Evolutionary conservation across 129 eudicot genomes (phyloP).

Genomic region (Ambrosia trifida): DNA sequence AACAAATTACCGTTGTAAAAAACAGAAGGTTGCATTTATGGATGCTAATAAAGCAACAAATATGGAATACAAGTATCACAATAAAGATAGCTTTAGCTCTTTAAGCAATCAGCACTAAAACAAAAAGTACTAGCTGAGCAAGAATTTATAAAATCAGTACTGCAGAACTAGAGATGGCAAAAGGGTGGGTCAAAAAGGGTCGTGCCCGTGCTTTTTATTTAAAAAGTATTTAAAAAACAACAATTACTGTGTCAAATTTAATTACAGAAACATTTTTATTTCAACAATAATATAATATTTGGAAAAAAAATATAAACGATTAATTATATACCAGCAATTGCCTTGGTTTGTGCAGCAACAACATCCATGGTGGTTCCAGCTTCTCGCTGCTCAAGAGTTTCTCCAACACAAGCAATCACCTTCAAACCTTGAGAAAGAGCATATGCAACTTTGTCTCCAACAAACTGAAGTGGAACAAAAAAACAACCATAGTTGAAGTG

Average conservation of each 20-base stretch:
- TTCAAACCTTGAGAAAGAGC: constrained; percentile 93
- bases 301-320: neutral
- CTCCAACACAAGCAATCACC: constrained; percentile 98
- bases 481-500: neutral
- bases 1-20: neutral
- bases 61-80: neutral
- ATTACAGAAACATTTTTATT: neutral
- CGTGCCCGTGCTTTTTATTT: no score
- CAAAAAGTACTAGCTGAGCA: constrained; percentile 12
- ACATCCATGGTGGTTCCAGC: constrained; percentile 91
- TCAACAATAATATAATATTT: neutral
- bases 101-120: neutral
- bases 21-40: neutral
- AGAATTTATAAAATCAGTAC: neutral
- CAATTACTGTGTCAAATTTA: neutral
- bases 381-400: constrained; percentile 92
- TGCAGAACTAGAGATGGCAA: neutral
- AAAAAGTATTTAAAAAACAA: neutral
- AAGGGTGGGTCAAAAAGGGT: neutral
- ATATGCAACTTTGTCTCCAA: constrained; percentile 95
- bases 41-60: neutral
- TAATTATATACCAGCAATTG: constrained; percentile 69
- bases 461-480: constrained; percentile 56
- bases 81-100: neutral
- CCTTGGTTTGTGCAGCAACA: constrained; percentile 96